A percentile compares a stretch with the other conserved stretches of the same genome.
Evolutionary conservation across 768 basidiomycete genomes (phyloP).

Genomic region (Galerina marginata): DNA sequence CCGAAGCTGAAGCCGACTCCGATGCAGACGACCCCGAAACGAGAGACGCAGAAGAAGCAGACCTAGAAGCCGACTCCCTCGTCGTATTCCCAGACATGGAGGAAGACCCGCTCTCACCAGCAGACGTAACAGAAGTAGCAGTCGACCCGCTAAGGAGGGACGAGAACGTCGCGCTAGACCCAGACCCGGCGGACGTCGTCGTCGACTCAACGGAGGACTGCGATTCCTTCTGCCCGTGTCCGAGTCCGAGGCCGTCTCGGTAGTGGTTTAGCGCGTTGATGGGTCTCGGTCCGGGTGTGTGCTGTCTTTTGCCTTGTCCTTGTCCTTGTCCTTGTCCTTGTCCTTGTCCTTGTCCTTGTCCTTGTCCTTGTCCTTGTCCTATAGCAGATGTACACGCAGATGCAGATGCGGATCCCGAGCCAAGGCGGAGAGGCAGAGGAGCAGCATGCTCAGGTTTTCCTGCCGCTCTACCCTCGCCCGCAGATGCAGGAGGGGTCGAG

Average conservation of each 20-base stretch:
- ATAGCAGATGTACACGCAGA: no score
- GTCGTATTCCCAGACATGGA: conserved; percentile 8
- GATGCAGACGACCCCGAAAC: background rate
- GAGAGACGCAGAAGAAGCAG: conserved; percentile 1
- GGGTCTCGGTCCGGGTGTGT: background rate
- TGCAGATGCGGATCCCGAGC: background rate
- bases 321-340: background rate
- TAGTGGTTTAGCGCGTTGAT: no score
- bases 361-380: background rate
- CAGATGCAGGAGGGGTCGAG: no score
- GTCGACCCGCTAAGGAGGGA: background rate
- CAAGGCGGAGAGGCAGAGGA: background rate
- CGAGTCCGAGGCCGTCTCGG: background rate
- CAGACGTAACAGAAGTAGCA: conserved; percentile 7
- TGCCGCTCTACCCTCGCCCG: background rate
- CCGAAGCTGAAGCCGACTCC: no score
- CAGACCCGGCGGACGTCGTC: conserved; percentile 9
- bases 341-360: background rate
- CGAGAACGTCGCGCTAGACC: conserved; percentile 3
- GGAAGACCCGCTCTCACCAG: conserved; percentile 9
- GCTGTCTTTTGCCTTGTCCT: background rate
- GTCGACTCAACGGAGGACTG: conserved; percentile 22
- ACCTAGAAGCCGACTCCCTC: background rate
- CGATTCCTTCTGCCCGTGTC: conserved; percentile 27
- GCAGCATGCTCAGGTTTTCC: background rate